Conservation (phyloP, 306 rosid genomes). For the barrel medic (Medicago truncatula) region DNA sequence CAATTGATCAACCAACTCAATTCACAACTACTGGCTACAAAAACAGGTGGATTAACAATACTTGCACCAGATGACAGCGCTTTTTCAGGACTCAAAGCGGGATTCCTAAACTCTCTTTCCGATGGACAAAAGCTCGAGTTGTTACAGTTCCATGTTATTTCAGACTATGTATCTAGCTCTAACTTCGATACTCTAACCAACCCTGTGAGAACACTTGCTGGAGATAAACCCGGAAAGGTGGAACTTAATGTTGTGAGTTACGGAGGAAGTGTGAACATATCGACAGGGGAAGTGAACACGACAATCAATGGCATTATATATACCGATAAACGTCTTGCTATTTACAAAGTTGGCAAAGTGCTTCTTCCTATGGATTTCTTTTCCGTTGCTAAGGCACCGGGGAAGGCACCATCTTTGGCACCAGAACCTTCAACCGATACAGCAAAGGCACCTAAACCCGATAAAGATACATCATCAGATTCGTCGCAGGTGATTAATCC, state of each 20-base stretch:
- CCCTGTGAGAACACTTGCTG: constrained; percentile 70
- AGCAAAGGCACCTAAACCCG: constrained; percentile 49
- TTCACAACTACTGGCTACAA: constrained; percentile 54
- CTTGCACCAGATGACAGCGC: constrained; percentile 63
- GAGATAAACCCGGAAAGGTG: constrained; percentile 54
- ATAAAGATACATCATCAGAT: constrained; percentile 43
- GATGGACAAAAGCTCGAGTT: constrained; percentile 65
- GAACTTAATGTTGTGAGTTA: constrained; percentile 64
- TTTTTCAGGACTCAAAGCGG: constrained; percentile 64
- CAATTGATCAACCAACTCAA: constrained; percentile 68
- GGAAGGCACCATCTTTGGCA: constrained; percentile 44
- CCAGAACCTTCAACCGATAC: constrained; percentile 38
- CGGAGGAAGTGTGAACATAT: constrained; percentile 66
- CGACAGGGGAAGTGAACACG: constrained; percentile 70
- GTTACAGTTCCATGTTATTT: constrained; percentile 63
- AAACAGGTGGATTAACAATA: constrained; percentile 59
- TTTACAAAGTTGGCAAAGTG: constrained; percentile 67
- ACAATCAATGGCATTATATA: constrained; percentile 62
- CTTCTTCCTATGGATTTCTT: constrained; percentile 64
- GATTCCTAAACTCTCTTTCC: constrained; percentile 62
- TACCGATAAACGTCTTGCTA: constrained; percentile 63
- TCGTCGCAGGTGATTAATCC: constrained; percentile 38
- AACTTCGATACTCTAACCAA: constrained; percentile 73
- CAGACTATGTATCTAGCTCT: constrained; percentile 54
- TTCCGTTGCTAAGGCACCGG: constrained; percentile 48